Evolutionary conservation across 495 filamentous ascomycete species (phyloP).

Genomic region (Penicillium bovifimosum): DNA sequence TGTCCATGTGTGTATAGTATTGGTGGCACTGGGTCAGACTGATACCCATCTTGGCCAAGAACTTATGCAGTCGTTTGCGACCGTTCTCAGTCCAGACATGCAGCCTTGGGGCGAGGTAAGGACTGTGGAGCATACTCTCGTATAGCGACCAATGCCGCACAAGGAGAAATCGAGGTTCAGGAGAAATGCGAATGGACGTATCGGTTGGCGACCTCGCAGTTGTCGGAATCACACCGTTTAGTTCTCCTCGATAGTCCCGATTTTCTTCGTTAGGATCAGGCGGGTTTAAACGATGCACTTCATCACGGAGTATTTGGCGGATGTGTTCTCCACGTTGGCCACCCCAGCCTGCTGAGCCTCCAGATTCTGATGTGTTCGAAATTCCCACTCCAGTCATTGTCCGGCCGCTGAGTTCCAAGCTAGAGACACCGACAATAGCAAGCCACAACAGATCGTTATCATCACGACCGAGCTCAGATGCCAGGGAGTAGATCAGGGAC

Average conservation of each 20-base stretch:
- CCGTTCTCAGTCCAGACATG: conserved; percentile 93
- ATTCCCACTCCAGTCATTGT: conserved; percentile 75
- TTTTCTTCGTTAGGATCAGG: conserved; percentile 58
- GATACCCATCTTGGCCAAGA: conserved; percentile 97
- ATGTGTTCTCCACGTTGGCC: conserved; percentile 78
- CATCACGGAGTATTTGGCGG: conserved; percentile 79
- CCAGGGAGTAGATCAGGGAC: conserved; percentile 86
- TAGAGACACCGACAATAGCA: conserved; percentile 85
- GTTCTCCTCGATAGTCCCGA: conserved; percentile 51
- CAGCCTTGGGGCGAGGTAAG: conserved; percentile 85
- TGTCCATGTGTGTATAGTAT: conserved; percentile 97
- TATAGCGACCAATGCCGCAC: conserved; percentile 96
- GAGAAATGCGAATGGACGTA: conserved; percentile 84
- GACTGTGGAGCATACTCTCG: conserved; percentile 96
- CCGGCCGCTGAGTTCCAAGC: conserved; percentile 85
- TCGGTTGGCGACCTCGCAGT: conserved; percentile 85
- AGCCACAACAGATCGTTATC: conserved; percentile 96
- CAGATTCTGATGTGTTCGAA: conserved; percentile 50
- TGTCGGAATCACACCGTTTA: conserved; percentile 75
- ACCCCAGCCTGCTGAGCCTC: conserved; percentile 69
- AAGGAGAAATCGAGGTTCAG: conserved; percentile 89
- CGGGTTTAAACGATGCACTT: conserved; percentile 91
- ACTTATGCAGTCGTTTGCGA: conserved; percentile 85
- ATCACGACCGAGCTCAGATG: conserved; percentile 90
- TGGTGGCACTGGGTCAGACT: conserved; percentile 89